Evolutionary conservation across 148 eudicot genomes (phyloP).

Genomic region (Selenicereus undatus): DNA sequence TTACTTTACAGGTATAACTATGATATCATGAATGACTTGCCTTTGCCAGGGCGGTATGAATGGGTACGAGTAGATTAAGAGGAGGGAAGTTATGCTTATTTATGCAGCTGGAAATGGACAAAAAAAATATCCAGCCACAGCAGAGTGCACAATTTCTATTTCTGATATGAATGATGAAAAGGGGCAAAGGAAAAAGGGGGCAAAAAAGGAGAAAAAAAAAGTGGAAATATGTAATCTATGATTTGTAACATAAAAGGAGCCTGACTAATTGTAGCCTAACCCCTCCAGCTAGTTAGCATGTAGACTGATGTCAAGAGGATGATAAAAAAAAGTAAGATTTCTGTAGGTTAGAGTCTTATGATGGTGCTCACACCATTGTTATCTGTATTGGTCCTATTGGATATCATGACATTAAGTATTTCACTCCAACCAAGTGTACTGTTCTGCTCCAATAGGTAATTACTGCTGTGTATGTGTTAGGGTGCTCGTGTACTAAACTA

Average conservation of each 20-base stretch:
- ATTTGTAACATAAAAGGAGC: slow-evolving; percentile 25
- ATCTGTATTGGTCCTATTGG: slow-evolving; percentile 19
- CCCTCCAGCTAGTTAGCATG: slow-evolving; percentile 23
- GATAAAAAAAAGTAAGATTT: slow-evolving; percentile 15
- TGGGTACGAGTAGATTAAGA: slow-evolving; percentile 59
- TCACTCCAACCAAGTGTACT: slow-evolving; percentile 11
- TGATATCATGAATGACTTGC: slow-evolving; percentile 61
- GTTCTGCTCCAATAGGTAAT: not conserved
- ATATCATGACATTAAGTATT: slow-evolving; percentile 11
- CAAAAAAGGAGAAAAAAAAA: not conserved
- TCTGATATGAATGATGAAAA: slow-evolving; percentile 26
- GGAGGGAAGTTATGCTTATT: slow-evolving; percentile 16
- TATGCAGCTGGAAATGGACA: slow-evolving; percentile 14
- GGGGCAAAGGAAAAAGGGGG: not conserved
- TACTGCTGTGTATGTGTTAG: too few species aligned
- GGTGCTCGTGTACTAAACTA: too few species aligned
- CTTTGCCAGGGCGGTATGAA: slow-evolving; percentile 78
- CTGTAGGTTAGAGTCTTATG: slow-evolving; percentile 19
- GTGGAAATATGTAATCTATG: slow-evolving; percentile 24
- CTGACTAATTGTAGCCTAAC: slow-evolving; percentile 34
- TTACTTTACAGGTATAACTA: slow-evolving; percentile 72
- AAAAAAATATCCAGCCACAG: slow-evolving; percentile 10
- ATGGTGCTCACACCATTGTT: slow-evolving; percentile 33
- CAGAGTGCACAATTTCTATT: slow-evolving; percentile 21
- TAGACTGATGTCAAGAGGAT: slow-evolving; percentile 26